Percentiles rank a stretch among this genome's conserved stretches.
These are phyloP conservation scores for Quillaja saponaria DNA, from an alignment of 306 rosid species.

Conservation along the genomic window DNA sequence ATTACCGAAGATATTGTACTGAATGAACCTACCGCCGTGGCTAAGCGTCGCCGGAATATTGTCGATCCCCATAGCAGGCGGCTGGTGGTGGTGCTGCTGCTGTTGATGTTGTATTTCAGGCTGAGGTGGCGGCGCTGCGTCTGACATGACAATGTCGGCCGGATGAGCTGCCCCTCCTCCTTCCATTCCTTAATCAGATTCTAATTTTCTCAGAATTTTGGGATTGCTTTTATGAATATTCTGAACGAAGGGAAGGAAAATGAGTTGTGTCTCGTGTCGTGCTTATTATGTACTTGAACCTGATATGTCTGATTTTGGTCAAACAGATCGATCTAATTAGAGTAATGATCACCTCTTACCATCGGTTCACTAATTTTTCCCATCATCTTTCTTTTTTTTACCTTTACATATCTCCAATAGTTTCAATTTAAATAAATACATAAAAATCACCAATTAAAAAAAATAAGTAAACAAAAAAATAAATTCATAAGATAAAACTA, in stretches of 20 bases:
- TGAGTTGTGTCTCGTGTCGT: too few relatives aligned
- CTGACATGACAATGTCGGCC: slow-evolving; percentile 75
- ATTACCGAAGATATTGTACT: slow-evolving; percentile 91
- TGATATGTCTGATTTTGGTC: too few relatives aligned
- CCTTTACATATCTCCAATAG: too few relatives aligned
- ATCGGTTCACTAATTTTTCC: too few relatives aligned
- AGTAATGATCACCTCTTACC: too few relatives aligned
- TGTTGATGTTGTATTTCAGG: slow-evolving; percentile 40
- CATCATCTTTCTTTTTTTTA: too few relatives aligned
- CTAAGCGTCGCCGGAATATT: slow-evolving; percentile 87
- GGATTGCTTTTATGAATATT: neutral
- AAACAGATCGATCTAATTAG: too few relatives aligned
- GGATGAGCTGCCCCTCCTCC: slow-evolving; percentile 56
- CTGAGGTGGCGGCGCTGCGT: slow-evolving; percentile 48
- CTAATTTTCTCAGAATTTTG: neutral
- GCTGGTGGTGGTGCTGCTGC: slow-evolving; percentile 41
- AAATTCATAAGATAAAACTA: too few relatives aligned
- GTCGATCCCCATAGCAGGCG: slow-evolving; percentile 50
- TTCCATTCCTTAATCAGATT: neutral
- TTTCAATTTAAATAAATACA: too few relatives aligned
- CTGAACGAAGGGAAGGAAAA: too few relatives aligned
- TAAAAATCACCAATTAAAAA: too few relatives aligned
- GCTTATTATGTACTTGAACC: neutral
- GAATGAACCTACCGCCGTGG: slow-evolving; percentile 91
- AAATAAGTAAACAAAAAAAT: too few relatives aligned